These are phyloP conservation scores for Sclerospora graminicola DNA, from an alignment of 352 stramenopile species.

Conservation along the genomic window DNA sequence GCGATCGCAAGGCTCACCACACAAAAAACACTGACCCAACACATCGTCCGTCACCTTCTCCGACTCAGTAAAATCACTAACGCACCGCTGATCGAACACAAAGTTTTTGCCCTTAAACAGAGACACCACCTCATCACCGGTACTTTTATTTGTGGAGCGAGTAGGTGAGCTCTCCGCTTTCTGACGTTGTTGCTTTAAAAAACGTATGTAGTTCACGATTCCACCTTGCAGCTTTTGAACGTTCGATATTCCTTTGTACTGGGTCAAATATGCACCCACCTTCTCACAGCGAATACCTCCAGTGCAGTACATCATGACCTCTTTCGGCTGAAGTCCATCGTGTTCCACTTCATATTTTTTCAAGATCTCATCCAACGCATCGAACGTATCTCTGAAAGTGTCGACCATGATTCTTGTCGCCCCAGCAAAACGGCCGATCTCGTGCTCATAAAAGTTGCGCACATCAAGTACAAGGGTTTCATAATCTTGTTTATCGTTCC, in stretches of 20 bases:
- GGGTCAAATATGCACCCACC: constrained; percentile 47
- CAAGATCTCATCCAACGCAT: constrained; percentile 37
- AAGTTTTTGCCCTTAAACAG: constrained; percentile 56
- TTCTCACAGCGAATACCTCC: constrained; percentile 60
- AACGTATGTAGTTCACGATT: constrained; percentile 52
- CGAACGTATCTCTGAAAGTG: constrained; percentile 47
- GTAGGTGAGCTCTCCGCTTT: background rate
- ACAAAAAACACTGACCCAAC: constrained; percentile 54
- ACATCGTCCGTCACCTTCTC: constrained; percentile 52
- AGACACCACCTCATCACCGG: constrained; percentile 16
- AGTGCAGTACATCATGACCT: constrained; percentile 60
- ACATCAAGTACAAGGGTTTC: constrained; percentile 32
- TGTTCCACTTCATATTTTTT: constrained; percentile 20
- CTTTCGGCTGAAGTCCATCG: constrained; percentile 21
- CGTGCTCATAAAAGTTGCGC: constrained; percentile 49
- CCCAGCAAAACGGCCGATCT: constrained; percentile 42
- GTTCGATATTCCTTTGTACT: constrained; percentile 43
- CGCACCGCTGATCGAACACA: constrained; percentile 70
- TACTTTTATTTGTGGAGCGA: too few species aligned
- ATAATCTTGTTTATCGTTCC: constrained; percentile 17
- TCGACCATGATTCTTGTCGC: constrained; percentile 50
- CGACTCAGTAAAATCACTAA: constrained; percentile 22
- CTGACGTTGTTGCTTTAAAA: constrained; percentile 27
- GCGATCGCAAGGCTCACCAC: constrained; percentile 36
- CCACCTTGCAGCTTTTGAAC: constrained; percentile 47